phyloP scores from a whole-genome alignment of 2,329 filamentous ascomycete species.

The Neopestalotiopsis sp. region DNA sequence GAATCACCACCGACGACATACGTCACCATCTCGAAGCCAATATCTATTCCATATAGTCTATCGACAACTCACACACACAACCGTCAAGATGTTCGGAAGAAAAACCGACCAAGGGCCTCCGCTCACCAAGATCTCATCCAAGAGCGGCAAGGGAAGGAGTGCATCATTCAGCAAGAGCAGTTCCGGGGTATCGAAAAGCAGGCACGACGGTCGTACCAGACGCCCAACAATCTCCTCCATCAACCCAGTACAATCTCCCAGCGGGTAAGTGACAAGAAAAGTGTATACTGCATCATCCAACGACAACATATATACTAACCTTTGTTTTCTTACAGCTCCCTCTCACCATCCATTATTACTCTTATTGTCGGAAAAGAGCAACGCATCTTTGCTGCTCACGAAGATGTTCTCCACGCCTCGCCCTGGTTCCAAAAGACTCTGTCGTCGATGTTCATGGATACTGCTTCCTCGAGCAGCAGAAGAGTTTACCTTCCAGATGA shows the following conservation, averaged over 20 bases:
- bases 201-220: constrained; percentile 56
- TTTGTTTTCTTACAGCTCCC: constrained; percentile 44
- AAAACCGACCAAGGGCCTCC: constrained; percentile 48
- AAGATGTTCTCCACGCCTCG: constrained; percentile 79
- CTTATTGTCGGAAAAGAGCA: constrained; percentile 81
- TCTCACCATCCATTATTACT: constrained; percentile 76
- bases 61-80: not conserved
- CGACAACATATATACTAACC: constrained; percentile 20
- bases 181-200: constrained; percentile 56
- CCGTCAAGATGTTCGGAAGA: constrained; percentile 53
- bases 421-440: constrained; percentile 77
- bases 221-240: constrained; percentile 51
- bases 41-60: not conserved
- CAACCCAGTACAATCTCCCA: constrained; percentile 45
- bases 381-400: constrained; percentile 89
- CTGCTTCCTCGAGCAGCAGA: constrained; percentile 62
- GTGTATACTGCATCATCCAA: not conserved
- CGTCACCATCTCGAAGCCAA: not conserved
- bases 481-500: constrained; percentile 83
- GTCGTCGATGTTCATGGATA: constrained; percentile 68
- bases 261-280: constrained; percentile 45
- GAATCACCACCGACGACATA: not conserved
- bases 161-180: constrained; percentile 60
- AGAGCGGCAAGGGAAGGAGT: constrained; percentile 57
- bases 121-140: constrained; percentile 57